Base-by-base conservation (phyloP, 495 filamentous ascomycete genomes). In the Hypomontagnella submonticulosa region DNA sequence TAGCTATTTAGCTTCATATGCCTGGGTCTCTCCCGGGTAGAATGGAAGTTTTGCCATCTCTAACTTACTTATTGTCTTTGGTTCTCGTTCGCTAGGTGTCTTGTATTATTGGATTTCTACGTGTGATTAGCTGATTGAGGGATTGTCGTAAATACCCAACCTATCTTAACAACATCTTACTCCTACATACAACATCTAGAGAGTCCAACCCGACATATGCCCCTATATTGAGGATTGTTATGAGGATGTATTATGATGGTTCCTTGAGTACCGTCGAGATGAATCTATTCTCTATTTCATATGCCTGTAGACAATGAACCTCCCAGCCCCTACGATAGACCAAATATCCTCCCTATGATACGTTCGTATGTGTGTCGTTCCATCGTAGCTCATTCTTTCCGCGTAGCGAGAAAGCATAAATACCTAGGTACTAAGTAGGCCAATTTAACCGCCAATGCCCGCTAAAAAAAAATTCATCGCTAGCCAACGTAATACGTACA, bases 1-100 rank as follows among this genome's bases (percentile, higher is more conserved):
- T 27, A 27, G 23, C 23, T 27, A 27, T 6, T 3, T 27, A 27
- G 23, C 23, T 27, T 27, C 23, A 27, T 27, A 27, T 27, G 6
- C 23, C 23, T 27, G 23, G 23, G 23, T 27, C 23, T 27, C 3
- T 27, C 23, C 23, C 23, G 23, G 51, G 43, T 49, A 6, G 13
- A 63, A 63, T 49, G 48, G 33, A 53, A 11, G 36, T 30, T 43
- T 44, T 48, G 20, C 49, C 34, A 43, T 63, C 27, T 63, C 42
- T 36, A 9, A 63, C 11, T 23, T 3, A 37, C 2, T 27, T 8
- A 20, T 52, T 6, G 3, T 11, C 33, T 12, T 27, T 20, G 16
- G 4, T 27, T 8, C 3, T 36, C 15, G 4, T 37, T 16, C 8
- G 11, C 8, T 8, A 3, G 15, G 46, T 49, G 46, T 33, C 15